phyloP scores from a whole-genome alignment of 2,329 filamentous ascomycete genomes.

The Sporothrix brasiliensis region DNA sequence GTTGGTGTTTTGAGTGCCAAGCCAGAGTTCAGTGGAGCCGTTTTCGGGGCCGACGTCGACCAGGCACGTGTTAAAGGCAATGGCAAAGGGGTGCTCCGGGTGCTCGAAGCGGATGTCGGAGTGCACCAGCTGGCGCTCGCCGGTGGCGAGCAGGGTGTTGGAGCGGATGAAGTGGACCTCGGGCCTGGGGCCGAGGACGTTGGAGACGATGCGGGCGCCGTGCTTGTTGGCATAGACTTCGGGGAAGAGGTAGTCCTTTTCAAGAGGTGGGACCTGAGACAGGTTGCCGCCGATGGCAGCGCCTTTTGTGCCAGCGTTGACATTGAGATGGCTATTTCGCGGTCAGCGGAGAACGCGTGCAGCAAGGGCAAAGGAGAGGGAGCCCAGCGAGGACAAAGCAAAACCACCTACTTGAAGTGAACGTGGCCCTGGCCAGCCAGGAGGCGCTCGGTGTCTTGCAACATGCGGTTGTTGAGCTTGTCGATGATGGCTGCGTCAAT shows the following conservation, averaged over 20 bases:
- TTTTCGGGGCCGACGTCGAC: conserved; percentile 55
- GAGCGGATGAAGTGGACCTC: conserved; percentile 38
- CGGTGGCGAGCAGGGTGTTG: conserved; percentile 46
- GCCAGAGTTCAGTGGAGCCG: conserved; percentile 62
- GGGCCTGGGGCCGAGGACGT: conserved; percentile 37
- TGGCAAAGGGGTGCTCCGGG: conserved; percentile 57
- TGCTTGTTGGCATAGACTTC: conserved; percentile 42
- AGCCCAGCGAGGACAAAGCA: neutral
- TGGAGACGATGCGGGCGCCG: conserved; percentile 35
- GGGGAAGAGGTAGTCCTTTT: conserved; percentile 32
- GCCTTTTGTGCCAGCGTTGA: conserved; percentile 35
- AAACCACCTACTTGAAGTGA: conserved; percentile 31
- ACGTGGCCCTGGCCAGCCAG: conserved; percentile 35
- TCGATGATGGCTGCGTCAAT: conserved; percentile 40
- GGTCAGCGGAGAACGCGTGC: neutral
- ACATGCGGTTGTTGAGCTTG: conserved; percentile 39
- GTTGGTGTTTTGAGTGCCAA: conserved; percentile 55
- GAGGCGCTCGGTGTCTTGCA: conserved; percentile 37
- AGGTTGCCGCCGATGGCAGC: conserved; percentile 38
- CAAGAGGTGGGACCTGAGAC: conserved; percentile 37
- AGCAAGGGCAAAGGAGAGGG: neutral
- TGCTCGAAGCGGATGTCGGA: conserved; percentile 62
- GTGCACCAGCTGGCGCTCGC: conserved; percentile 58
- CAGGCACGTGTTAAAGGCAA: conserved; percentile 58
- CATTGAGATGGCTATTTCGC: conserved; percentile 35